Base-by-base conservation (phyloP, 257 asterid genomes). In the Eucommia ulmoides region DNA sequence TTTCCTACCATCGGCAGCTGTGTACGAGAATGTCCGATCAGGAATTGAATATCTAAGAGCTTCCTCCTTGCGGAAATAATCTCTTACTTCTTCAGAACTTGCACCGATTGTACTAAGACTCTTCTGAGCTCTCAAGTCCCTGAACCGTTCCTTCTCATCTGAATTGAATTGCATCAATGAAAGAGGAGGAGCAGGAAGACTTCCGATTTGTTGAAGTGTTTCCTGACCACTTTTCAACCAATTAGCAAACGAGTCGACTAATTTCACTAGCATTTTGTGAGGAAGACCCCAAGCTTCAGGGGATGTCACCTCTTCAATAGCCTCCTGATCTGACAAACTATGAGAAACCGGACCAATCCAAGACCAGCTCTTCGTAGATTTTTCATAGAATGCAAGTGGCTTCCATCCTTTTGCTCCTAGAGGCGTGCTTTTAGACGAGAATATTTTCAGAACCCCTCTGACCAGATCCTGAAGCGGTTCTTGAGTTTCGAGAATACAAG, bases 331-430 rank as follows among this genome's bases (percentile, higher is more conserved):
- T 35, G 84, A 60, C 41, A 52, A 57, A 56, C 45, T 68, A 20
- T 65, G 76, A 53, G 75, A 59, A 22, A 72, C 59, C 10, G 97
- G 99, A 65, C 99, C 95, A 41, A 77, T 59, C 99, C 99, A 91
- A 20, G 92, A 74, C 99, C 99, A 91, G 62, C 87, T 69, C 73
- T 83, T 91, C 41, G 70, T 58, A 22, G 85, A 52, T 63, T 77
- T 91, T 65, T 86, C 93, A 65, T 81, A 91, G 24, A 75, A 79
- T 23, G 79, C 94, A 49, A 86, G 95, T 16, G 95, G 73, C 70
- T 91, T 91, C 99, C 99, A 91, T 56, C 95, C 99, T 74, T 91
- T 91, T 41, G 99, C 99, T 50, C 97, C 99, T 20, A 83, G 70
- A 26, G 99, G 99, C 24, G 99, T 95, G 41, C 95, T 91, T 75